These are phyloP conservation scores for Neoarthrinium moseri DNA, from an alignment of 2,329 filamentous ascomycete species.

Conservation along the genomic window DNA sequence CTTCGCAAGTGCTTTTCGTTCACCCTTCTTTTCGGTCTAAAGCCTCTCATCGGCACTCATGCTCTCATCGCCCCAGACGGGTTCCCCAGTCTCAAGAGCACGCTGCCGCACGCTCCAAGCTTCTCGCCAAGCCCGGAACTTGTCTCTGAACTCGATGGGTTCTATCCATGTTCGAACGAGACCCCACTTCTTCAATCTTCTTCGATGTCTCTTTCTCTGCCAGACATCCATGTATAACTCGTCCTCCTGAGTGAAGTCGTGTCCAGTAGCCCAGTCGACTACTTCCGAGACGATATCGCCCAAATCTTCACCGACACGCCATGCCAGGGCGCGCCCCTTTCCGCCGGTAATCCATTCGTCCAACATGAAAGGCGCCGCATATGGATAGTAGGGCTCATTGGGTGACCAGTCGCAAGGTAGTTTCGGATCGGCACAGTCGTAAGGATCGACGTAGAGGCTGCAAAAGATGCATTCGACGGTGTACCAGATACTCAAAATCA, in stretches of 20 bases:
- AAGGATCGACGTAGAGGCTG: constrained; percentile 51
- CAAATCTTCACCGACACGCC: constrained; percentile 39
- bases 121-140: constrained; percentile 44
- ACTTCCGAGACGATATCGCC: constrained; percentile 48
- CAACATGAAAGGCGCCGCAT: constrained; percentile 59
- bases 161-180: constrained; percentile 35
- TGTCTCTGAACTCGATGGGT: constrained; percentile 38
- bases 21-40: not conserved
- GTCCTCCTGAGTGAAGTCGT: constrained; percentile 43
- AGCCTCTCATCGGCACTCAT: constrained; percentile 30
- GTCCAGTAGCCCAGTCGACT: constrained; percentile 43
- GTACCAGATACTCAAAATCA: constrained; percentile 51
- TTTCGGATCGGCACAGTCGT: constrained; percentile 40
- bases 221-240: constrained; percentile 42
- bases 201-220: constrained; percentile 45
- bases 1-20: not conserved
- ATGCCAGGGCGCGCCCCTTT: constrained; percentile 38
- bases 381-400: constrained; percentile 60
- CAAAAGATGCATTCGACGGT: constrained; percentile 54
- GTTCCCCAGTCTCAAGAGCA: constrained; percentile 39
- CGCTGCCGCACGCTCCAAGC: constrained; percentile 38
- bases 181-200: constrained; percentile 49
- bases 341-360: constrained; percentile 61
- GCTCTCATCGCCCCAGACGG: constrained; percentile 31
- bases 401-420: constrained; percentile 53